A percentile compares a stretch with the other conserved stretches of the same genome.
Evolutionary conservation across 2,329 filamentous ascomycete species (phyloP).

Genomic region (Colletotrichum truncatum): DNA sequence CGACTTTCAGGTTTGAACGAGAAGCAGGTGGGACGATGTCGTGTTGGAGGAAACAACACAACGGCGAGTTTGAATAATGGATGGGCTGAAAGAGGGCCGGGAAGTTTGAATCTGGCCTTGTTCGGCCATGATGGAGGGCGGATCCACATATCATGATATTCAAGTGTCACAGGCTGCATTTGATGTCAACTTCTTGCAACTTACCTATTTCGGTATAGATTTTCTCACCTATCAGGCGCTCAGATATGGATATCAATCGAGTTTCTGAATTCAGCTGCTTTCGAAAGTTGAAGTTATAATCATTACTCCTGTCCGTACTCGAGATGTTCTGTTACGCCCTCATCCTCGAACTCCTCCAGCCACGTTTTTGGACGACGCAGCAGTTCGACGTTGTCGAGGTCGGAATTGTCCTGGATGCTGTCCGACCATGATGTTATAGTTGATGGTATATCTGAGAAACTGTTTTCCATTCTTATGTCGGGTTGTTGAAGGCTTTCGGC

Average conservation of each 20-base stretch:
- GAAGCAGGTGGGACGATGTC: not conserved
- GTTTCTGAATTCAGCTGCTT: slow-evolving; percentile 28
- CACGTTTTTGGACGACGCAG: not conserved
- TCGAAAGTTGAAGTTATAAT: not conserved
- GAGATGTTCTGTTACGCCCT: not conserved
- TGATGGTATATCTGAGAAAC: too few relatives aligned
- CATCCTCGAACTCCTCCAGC: not conserved
- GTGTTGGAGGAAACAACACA: too few relatives aligned
- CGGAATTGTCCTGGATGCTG: too few relatives aligned
- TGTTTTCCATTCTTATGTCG: too few relatives aligned
- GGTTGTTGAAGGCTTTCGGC: too few relatives aligned
- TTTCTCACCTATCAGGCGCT: not conserved
- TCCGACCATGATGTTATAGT: too few relatives aligned
- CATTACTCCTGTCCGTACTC: not conserved
- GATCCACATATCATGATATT: not conserved
- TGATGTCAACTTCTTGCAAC: slow-evolving; percentile 14
- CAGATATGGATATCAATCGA: not conserved
- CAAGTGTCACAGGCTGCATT: slow-evolving; percentile 25
- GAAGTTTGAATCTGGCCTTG: not conserved
- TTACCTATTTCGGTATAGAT: slow-evolving; percentile 14
- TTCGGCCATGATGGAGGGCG: not conserved
- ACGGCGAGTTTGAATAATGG: slow-evolving; percentile 16
- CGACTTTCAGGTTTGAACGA: not conserved
- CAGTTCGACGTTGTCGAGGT: too few relatives aligned
- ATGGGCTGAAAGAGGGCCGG: not conserved